These are phyloP conservation scores for Firmiana major DNA, from an alignment of 345 rosid genomes.

Conservation along the genomic window DNA sequence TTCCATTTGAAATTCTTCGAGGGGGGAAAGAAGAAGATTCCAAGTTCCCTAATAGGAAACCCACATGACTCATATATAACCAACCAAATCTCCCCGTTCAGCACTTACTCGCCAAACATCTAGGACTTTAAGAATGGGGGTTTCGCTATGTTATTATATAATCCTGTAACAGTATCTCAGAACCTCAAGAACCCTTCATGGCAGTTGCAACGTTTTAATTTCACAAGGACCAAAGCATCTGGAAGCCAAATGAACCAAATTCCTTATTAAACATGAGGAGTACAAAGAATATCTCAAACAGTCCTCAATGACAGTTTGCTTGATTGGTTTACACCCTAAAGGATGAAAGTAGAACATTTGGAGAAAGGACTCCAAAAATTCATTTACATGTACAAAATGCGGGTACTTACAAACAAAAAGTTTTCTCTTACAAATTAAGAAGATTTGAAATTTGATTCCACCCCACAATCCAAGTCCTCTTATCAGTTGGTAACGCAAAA, in stretches of 20 bases:
- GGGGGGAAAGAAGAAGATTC: neutral
- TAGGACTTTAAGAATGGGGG: too few species aligned
- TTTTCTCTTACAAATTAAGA: conserved; percentile 51
- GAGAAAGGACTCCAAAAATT: conserved; percentile 37
- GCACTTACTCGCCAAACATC: neutral
- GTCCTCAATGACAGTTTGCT: conserved; percentile 3
- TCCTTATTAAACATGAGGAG: conserved; percentile 15
- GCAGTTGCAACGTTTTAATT: neutral
- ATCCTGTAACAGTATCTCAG: neutral
- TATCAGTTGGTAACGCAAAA: conserved; percentile 78
- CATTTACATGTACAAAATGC: conserved; percentile 30
- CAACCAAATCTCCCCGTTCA: too few species aligned
- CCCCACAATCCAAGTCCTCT: conserved; percentile 83
- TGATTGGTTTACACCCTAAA: conserved; percentile 16
- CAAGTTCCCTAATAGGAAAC: neutral
- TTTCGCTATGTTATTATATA: too few species aligned
- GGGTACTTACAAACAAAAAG: conserved; percentile 27
- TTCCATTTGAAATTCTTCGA: neutral
- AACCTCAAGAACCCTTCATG: neutral
- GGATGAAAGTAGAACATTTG: conserved; percentile 14
- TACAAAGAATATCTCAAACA: conserved; percentile 22
- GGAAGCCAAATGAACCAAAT: conserved; percentile 5
- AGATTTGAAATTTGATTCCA: conserved; percentile 93
- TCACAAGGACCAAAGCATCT: neutral
- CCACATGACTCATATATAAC: too few species aligned